Base-by-base conservation (phyloP, 768 basidiomycete genomes). In the Paxillus involutus region DNA sequence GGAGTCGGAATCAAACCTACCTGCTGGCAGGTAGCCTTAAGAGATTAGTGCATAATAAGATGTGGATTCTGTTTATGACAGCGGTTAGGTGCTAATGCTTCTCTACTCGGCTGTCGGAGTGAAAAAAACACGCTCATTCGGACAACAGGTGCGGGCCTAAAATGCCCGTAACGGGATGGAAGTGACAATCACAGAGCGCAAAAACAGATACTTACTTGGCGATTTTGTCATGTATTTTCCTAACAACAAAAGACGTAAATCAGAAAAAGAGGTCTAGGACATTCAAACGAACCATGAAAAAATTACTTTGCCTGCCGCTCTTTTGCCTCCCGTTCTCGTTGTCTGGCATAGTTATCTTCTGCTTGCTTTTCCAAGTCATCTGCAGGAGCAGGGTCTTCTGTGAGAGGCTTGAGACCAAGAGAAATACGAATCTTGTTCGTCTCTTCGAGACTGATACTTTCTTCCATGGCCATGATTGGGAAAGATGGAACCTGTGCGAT, bases 381-480 rank as follows among this genome's bases (percentile, higher is more conserved):
- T n/a, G 78, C 80, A 8, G 88, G 82, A 14, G 76, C 81, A 40
- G 80, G 77, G 62, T 93, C 90, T 61, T 94, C 94, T 16, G 87
- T 89, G 52, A 98, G 81, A 40, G 97, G 95, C 68, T 94, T 92
- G 55, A 99, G 85, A 59, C 97, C 97, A 37, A 97, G 81, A 5
- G 88, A 89, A 54, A 96, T 84, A 75, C 97, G 92, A 70, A 97
- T 91, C 74, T 90, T 94, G 80, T 95, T 95, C 36, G 94, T 95
- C 78, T 95, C 93, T 66, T 94, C 93, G 66, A 96, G 82, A 65
- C 89, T 90, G 68, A 96, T 89, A 60, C 89, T 87, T 71, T 91
- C 84, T 76, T 92, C 88, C 88, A 90, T 85, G 16, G 86, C 80
- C 78, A 81, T 83, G 54, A 58, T 73, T 65, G 53, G 13, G 39